Evolutionary conservation across 2,329 filamentous ascomycete species (phyloP).

Genomic region (Byssochlamys sp.): DNA sequence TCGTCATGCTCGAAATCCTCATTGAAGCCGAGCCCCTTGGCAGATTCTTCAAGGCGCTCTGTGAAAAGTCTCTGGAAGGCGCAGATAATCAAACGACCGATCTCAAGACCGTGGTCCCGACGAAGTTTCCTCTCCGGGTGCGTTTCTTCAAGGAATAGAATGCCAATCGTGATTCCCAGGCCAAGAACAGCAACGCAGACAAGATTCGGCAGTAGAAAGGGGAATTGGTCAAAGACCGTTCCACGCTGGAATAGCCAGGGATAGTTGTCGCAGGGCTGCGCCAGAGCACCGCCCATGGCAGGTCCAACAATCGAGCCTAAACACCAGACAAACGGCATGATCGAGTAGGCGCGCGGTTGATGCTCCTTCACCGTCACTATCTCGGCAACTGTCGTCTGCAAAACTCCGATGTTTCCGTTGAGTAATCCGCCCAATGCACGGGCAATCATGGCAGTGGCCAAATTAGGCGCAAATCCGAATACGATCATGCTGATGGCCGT

Average conservation of each 20-base stretch:
- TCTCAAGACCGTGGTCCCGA: constrained; percentile 64
- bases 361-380: constrained; percentile 87
- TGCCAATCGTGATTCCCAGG: constrained; percentile 64
- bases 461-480: constrained; percentile 79
- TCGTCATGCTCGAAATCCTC: constrained; percentile 52
- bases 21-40: constrained; percentile 8
- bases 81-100: constrained; percentile 60
- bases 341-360: constrained; percentile 86
- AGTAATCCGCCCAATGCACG: constrained; percentile 80
- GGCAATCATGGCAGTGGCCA: constrained; percentile 74
- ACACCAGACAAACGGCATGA: constrained; percentile 98
- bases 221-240: constrained; percentile 74
- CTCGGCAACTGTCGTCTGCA: constrained; percentile 91
- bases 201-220: constrained; percentile 86
- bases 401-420: constrained; percentile 91
- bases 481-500: constrained; percentile 86
- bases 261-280: constrained; percentile 74
- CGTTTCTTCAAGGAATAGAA: constrained; percentile 88
- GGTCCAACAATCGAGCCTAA: constrained; percentile 91
- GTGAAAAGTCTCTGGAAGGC: constrained; percentile 20
- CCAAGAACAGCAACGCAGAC: constrained; percentile 73
- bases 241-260: constrained; percentile 61
- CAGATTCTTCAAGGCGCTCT: constrained; percentile 14
- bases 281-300: constrained; percentile 79
- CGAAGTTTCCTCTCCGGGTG: constrained; percentile 71